phyloP scores from a whole-genome alignment of 2,329 filamentous ascomycete species.

The Monosporascus sp. region DNA sequence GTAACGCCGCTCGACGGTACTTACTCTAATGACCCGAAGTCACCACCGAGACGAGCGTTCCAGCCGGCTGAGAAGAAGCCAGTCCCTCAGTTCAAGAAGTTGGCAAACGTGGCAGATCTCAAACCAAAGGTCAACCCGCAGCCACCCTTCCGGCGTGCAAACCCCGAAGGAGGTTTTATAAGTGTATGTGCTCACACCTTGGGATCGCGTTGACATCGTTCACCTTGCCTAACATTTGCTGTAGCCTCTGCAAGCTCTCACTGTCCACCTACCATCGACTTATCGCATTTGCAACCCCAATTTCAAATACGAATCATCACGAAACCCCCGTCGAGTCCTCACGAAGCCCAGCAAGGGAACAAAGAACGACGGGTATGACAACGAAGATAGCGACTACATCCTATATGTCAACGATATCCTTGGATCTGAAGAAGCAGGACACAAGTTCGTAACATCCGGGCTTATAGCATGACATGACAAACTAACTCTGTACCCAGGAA shows the following conservation, averaged over 20 bases:
- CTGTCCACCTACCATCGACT: conserved; percentile 84
- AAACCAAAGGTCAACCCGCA: conserved; percentile 80
- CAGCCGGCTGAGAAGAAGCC: conserved; percentile 55
- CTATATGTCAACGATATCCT: conserved; percentile 98
- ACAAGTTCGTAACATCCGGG: conserved; percentile 62
- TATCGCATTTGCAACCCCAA: conserved; percentile 97
- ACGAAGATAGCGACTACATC: conserved; percentile 98
- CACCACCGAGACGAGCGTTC: conserved; percentile 51
- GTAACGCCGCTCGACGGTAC: conserved; percentile 67
- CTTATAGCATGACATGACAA: neutral
- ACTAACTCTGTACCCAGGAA: conserved; percentile 51
- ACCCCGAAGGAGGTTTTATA: conserved; percentile 96
- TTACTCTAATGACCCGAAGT: conserved; percentile 52
- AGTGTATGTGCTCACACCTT: conserved; percentile 57
- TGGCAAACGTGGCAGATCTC: conserved; percentile 67
- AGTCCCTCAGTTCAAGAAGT: conserved; percentile 82
- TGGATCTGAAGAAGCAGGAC: conserved; percentile 93
- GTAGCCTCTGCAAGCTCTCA: conserved; percentile 91
- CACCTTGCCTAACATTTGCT: neutral
- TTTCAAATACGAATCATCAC: conserved; percentile 98
- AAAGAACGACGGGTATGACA: conserved; percentile 98
- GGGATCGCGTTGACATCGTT: conserved; percentile 1
- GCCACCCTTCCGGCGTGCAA: conserved; percentile 85
- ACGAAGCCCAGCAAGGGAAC: conserved; percentile 98
- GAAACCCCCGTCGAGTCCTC: conserved; percentile 89